Conservation (phyloP, 805 yeast genomes). For the Kuraishia piskuri region DNA sequence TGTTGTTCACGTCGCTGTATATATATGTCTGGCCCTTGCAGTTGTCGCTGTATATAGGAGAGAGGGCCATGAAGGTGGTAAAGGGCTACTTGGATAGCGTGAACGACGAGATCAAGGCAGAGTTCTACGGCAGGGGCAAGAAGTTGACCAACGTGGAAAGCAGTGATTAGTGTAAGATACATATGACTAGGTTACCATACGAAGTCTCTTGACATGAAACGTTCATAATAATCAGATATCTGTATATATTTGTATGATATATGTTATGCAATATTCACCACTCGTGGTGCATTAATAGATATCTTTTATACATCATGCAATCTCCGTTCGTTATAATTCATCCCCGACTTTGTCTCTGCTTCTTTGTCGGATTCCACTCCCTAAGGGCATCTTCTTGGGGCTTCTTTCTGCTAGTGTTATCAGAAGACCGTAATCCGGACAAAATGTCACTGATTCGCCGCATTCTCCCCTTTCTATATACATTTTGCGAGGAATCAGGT, state of each 20-base stretch:
- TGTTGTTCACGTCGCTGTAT: background rate
- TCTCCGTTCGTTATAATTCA: background rate
- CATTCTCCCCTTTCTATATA: background rate
- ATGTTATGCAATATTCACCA: too few species aligned
- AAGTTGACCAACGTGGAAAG: background rate
- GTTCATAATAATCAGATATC: too few species aligned
- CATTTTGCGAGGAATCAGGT: background rate
- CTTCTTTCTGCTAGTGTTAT: background rate
- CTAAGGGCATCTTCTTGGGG: background rate
- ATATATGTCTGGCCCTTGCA: constrained; percentile 4
- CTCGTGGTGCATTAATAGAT: too few species aligned
- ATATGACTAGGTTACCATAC: too few species aligned
- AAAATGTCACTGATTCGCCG: background rate
- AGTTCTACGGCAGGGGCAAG: constrained; percentile 12
- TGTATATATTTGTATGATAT: too few species aligned
- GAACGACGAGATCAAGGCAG: constrained; percentile 15
- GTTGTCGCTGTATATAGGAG: constrained; percentile 5
- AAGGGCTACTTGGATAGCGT: background rate
- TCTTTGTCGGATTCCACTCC: background rate
- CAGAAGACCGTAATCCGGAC: background rate
- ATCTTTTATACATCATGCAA: background rate
- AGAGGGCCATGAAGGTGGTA: constrained; percentile 1
- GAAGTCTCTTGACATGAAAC: too few species aligned
- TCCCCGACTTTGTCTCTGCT: background rate
- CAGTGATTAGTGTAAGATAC: too few species aligned